Evolutionary conservation across 345 rosid genomes (phyloP), one percentile per base, ranked within the genome.

Genomic region (Zanthoxylum bungeanum): DNA sequence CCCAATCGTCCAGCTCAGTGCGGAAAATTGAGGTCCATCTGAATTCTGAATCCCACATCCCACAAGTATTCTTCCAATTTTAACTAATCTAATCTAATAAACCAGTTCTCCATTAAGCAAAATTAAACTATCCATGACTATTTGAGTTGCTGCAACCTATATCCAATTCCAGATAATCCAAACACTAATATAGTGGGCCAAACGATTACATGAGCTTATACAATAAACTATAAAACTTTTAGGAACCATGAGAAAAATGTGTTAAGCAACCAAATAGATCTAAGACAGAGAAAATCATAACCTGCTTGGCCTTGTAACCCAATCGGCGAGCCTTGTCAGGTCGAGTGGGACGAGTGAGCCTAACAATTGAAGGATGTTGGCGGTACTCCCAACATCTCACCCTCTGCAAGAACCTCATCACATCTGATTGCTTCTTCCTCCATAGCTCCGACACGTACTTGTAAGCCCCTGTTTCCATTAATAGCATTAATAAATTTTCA

Each of bases 261-360:
- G n/a, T n/a, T n/a, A 8, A 30, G 31, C 6, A 28, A 9, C 36
- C 1, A 31, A 2, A 66, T 27, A 42, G 5, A n/a, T 22, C 31
- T 17, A 49, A 12, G 22, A 33, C 9, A 3, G 33, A 44, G 7
- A 69, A 8, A 25, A 40, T 2, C 5, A 2, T 37, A 11, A 95
- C 99, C 97, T 92, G 99, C 85, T 95, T 95, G 80, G 99, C 98
- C 85, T 95, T 95, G 86, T 91, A 95, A 19, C 98, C 99, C 77
- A 95, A 24, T 71, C 93, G 88, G 44, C 99, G 93, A 63, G 99
- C 98, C 87, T 88, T 95, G 71, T 95, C 99, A 39, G 99, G 99
- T 73, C 98, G 97, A 27, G 99, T 93, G 27, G 99, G 92, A 51
- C 77, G 86, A 49, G 84, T 92, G 66, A 95, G 88, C 60, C 99